Evolutionary conservation across 2,329 filamentous ascomycete genomes (phyloP).

Genomic region (Nakataea oryzae): DNA sequence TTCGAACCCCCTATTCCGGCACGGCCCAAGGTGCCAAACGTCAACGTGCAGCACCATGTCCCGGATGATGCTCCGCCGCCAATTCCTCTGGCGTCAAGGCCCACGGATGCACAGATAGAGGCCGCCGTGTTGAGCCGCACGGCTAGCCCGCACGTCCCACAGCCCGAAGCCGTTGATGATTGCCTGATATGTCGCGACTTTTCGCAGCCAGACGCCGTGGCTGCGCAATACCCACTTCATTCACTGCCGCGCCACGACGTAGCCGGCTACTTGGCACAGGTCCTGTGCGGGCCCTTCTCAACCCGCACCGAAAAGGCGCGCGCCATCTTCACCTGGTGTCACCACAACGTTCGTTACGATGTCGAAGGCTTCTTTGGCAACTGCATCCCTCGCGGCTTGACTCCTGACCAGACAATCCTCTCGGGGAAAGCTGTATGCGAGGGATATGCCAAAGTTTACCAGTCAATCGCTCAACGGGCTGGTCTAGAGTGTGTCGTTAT

Average conservation of each 20-base stretch:
- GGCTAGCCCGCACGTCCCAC: conserved; percentile 13
- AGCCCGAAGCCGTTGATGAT: conserved; percentile 1
- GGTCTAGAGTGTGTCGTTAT: conserved; percentile 71
- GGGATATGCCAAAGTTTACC: conserved; percentile 79
- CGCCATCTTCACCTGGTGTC: conserved; percentile 88
- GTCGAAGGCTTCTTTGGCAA: conserved; percentile 67
- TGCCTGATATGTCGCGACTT: conserved; percentile 87
- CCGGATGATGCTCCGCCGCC: conserved; percentile 33
- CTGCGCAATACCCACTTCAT: conserved; percentile 62
- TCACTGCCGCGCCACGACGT: conserved; percentile 57
- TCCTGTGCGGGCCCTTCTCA: conserved; percentile 68
- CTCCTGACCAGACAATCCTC: conserved; percentile 62
- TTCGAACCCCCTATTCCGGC: conserved; percentile 14
- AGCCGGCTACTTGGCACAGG: conserved; percentile 63
- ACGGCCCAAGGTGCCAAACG: conserved; percentile 1
- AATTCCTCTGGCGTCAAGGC: conserved; percentile 40
- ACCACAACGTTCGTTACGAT: conserved; percentile 88
- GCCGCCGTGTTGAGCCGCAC: conserved; percentile 24
- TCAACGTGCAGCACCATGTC: conserved; percentile 10
- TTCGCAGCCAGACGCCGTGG: conserved; percentile 67
- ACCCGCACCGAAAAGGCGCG: conserved; percentile 85
- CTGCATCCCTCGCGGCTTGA: conserved; percentile 49
- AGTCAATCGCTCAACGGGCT: conserved; percentile 65
- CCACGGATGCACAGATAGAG: conserved; percentile 39
- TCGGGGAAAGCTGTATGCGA: conserved; percentile 80